Evolutionary conservation across 2,329 filamentous ascomycete genomes (phyloP).

Genomic region (Ophiostoma piceae): DNA sequence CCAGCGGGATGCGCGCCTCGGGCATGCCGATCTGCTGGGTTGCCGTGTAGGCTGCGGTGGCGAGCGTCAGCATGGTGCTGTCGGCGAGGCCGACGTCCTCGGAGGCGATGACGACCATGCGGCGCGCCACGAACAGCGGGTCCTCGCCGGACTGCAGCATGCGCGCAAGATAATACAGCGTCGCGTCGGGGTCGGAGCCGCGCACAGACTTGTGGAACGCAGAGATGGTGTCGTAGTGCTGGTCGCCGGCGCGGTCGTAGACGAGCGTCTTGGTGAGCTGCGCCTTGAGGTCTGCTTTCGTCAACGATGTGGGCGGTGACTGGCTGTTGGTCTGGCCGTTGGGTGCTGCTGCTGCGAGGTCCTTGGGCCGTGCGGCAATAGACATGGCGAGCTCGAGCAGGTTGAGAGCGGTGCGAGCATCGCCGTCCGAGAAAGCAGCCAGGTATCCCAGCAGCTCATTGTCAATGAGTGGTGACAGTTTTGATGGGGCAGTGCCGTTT

Average conservation of each 20-base stretch:
- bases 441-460: slow-evolving; percentile 74
- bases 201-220: slow-evolving; percentile 95
- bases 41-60: slow-evolving; percentile 79
- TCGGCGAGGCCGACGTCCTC: slow-evolving; percentile 93
- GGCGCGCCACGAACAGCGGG: slow-evolving; percentile 82
- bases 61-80: slow-evolving; percentile 73
- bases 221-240: slow-evolving; percentile 96
- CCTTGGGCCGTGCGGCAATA: slow-evolving; percentile 46
- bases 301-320: slow-evolving; percentile 49
- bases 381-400: slow-evolving; percentile 84
- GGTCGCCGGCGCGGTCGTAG: slow-evolving; percentile 90
- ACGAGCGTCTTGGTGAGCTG: slow-evolving; percentile 86
- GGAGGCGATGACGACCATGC: slow-evolving; percentile 89
- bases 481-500: not conserved
- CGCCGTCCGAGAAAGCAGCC: slow-evolving; percentile 81
- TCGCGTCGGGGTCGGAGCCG: slow-evolving; percentile 77
- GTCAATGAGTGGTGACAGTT: slow-evolving; percentile 59
- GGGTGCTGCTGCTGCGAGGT: not conserved
- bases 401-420: slow-evolving; percentile 88
- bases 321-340: not conserved
- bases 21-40: slow-evolving; percentile 93
- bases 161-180: slow-evolving; percentile 88
- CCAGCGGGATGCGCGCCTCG: slow-evolving; percentile 86
- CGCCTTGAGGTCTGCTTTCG: slow-evolving; percentile 70
- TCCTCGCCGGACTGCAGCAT: slow-evolving; percentile 97